Evolutionary conservation across 2,329 filamentous ascomycete species (phyloP).

Genomic region (Talaromyces amestolkiae): DNA sequence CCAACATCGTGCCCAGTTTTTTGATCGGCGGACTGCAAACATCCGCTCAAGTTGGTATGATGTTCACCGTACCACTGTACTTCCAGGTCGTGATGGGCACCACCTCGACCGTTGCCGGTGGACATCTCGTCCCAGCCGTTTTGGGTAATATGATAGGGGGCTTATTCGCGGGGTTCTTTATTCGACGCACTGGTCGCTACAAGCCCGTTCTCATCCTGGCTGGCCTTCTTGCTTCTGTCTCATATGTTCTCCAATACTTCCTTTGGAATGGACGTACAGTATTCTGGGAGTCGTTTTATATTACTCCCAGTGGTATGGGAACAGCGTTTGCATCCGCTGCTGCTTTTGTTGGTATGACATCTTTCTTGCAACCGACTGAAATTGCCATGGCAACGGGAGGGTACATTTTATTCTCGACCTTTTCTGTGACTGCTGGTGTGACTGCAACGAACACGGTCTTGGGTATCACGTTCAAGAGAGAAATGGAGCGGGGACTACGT

Average conservation of each 20-base stretch:
- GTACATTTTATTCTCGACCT: conserved; percentile 46
- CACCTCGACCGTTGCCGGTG: conserved; percentile 58
- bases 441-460: conserved; percentile 41
- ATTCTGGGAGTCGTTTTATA: conserved; percentile 57
- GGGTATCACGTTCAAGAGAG: conserved; percentile 34
- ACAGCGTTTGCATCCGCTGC: conserved; percentile 48
- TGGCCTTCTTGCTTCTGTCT: conserved; percentile 49
- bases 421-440: conserved; percentile 43
- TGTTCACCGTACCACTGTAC: conserved; percentile 67
- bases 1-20: conserved; percentile 32
- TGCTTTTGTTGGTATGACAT: conserved; percentile 51
- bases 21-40: conserved; percentile 53
- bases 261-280: conserved; percentile 61
- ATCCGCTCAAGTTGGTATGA: conserved; percentile 60
- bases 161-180: conserved; percentile 57
- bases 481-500: conserved; percentile 32
- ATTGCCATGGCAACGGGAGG: conserved; percentile 52
- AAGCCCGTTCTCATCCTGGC: conserved; percentile 55
- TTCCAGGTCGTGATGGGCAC: conserved; percentile 62
- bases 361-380: conserved; percentile 45
- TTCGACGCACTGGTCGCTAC: conserved; percentile 60
- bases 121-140: conserved; percentile 66
- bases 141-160: conserved; percentile 64
- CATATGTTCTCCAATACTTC: conserved; percentile 53
- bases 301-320: conserved; percentile 57